Conservation (phyloP, 2,329 filamentous ascomycete species). For the Neonectria faginata region DNA sequence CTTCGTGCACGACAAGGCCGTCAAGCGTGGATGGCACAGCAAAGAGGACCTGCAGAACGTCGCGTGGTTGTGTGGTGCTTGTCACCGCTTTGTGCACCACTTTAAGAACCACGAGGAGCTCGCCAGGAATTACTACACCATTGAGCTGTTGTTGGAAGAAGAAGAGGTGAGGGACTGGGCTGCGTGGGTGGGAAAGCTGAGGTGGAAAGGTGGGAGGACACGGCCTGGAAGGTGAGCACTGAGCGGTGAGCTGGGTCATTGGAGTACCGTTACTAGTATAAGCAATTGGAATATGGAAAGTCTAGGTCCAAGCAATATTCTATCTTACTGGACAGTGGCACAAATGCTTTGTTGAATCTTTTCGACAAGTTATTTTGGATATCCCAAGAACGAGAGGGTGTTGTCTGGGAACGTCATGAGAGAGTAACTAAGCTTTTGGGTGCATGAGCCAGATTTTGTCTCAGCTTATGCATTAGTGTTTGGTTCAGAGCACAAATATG, state of each 20-base stretch:
- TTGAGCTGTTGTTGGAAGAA: conserved; percentile 76
- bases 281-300: neutral
- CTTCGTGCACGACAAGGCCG: conserved; percentile 78
- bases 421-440: too few relatives aligned
- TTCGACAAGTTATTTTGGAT: too few relatives aligned
- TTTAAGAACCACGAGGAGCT: conserved; percentile 82
- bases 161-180: conserved; percentile 80
- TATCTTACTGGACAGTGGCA: conserved; percentile 1
- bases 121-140: conserved; percentile 77
- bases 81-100: conserved; percentile 84
- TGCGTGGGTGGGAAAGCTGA: conserved; percentile 76
- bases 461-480: too few relatives aligned
- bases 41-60: conserved; percentile 82
- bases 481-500: too few relatives aligned
- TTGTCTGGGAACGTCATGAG: too few relatives aligned
- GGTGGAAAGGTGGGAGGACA: conserved; percentile 71
- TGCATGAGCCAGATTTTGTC: too few relatives aligned
- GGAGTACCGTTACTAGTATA: neutral
- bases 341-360: neutral
- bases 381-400: too few relatives aligned
- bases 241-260: neutral
- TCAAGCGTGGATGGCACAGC: conserved; percentile 83
- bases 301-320: neutral
- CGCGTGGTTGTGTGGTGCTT: conserved; percentile 87
- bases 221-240: conserved; percentile 6